Evolutionary conservation across 768 basidiomycete genomes (phyloP), one percentile per base, ranked within the genome.

Genomic region (Leccinum boreale): DNA sequence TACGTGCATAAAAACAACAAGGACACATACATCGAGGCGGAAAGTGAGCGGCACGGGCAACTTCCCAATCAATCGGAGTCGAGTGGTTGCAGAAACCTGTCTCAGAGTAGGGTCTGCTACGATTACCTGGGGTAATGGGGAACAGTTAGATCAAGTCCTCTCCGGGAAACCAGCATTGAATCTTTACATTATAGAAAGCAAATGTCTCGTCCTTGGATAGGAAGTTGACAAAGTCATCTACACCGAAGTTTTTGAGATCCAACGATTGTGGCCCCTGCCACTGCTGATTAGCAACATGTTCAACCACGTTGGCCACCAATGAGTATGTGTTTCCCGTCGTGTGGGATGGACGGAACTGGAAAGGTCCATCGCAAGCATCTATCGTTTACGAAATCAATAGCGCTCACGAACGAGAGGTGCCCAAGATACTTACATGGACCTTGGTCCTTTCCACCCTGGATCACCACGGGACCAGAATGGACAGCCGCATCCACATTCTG

Each of bases 301-400:
- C 42, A 12, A 60, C 52, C 2, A 61, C 44, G 19, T 60, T 33
- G 17, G 58, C 58, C 17, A 61, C 47, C 58, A 61, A 53, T 14
- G 60, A 55, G 33, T 50, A 50, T 35, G 54, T n/a, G 6, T 46
- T 48, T 44, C 58, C 54, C 3, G 47, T 44, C 21, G 26, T 29
- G 21, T 61, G 54, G 2, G 58, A 39, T 24, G 60, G 60, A n/a
- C 60, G 53, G 46, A 61, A 60, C 21, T 26, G 46, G 5, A 61
- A 5, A 33, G 35, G 58, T 8, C 39, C 7, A 5, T 31, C 36
- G 17, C 45, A 49, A 35, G 50, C 58, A 6, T 45, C 60, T 61
- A 29, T 49, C 14, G 44, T 35, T 33, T 19, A 10, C 12, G 8
- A 44, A 29, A 36, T 59, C 0, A 47, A 26, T 19, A 12, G 6